Evolutionary conservation across 768 basidiomycete species (phyloP), one percentile per base, ranked within the genome.

Genomic region (Leccinellum rugosiceps): DNA sequence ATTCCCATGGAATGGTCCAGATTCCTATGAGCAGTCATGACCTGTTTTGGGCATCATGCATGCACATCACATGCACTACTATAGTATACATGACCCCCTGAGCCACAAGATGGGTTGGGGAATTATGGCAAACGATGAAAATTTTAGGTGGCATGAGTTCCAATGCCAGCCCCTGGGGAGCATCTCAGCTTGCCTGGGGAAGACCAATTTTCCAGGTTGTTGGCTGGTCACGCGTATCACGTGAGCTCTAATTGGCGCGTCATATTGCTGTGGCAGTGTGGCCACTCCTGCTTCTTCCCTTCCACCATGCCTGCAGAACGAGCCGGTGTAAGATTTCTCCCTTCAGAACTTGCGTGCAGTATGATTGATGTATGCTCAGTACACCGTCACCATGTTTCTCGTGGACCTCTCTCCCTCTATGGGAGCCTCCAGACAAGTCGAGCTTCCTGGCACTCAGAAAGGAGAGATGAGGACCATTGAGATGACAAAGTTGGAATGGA

Each of bases 331-430:
- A 53, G 84, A 74, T 28, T 4, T 21, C 47, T 10, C n/a, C 38
- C 23, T 49, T 35, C 13, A 13, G 7, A 6, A 4, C 9, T 7
- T 21, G 15, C 23, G 8, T 21, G 30, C 34, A 4, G 3, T 23
- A 3, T 6, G 4, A 50, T n/a, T 53, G 52, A 68, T 68, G 1
- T 31, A 11, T 17, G 25, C 9, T 31, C 0, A 66, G 92, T 92
- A 86, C 68, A 90, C 90, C 0, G 90, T 90, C 1, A 90, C 88
- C 21, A 87, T 93, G 83, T 97, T 94, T 68, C 81, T 96, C 65
- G 75, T 98, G 64, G 95, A 98, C 78, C 77, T 88, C 48, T 94
- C 92, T 13, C 81, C 87, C 54, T 86, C 93, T 44, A 98, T 97
- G 95, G 87, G 81, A 19, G 80, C 80, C 53, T 67, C 75, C 50